phyloP scores from a whole-genome alignment of 2,329 filamentous ascomycete genomes.

The Penicillium sp. region DNA sequence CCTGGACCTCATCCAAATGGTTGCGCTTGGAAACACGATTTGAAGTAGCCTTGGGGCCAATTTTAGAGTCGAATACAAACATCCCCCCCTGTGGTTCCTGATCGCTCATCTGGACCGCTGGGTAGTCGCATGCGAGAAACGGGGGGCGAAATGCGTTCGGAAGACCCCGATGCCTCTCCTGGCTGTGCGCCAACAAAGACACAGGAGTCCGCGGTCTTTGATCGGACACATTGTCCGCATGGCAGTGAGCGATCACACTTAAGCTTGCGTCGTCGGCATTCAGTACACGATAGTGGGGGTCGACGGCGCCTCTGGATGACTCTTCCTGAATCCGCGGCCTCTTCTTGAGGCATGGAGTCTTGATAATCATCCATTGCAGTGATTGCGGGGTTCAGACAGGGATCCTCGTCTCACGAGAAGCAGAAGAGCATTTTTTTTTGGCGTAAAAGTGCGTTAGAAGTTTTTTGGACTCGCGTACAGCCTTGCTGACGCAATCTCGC shows the following conservation, averaged over 20 bases:
- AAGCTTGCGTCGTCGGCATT: conserved; percentile 74
- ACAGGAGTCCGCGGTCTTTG: conserved; percentile 56
- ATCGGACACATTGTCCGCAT: conserved; percentile 64
- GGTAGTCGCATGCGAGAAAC: conserved; percentile 17
- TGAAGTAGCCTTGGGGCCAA: conserved; percentile 25
- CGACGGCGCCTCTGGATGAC: conserved; percentile 56
- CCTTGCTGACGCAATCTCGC: conserved; percentile 6
- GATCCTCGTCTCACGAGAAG: neutral
- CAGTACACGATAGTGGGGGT: conserved; percentile 70
- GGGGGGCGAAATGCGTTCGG: conserved; percentile 24
- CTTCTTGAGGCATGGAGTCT: conserved; percentile 13
- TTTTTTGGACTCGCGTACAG: neutral
- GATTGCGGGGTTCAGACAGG: too few relatives aligned
- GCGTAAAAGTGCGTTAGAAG: neutral
- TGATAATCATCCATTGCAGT: conserved; percentile 16
- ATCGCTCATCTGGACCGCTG: conserved; percentile 14
- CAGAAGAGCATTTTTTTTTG: neutral
- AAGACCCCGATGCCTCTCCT: conserved; percentile 9
- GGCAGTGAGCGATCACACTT: conserved; percentile 76
- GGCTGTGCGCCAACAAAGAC: conserved; percentile 50
- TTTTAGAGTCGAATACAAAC: conserved; percentile 41
- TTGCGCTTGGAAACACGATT: conserved; percentile 32
- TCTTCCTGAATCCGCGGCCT: conserved; percentile 11
- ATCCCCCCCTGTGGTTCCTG: conserved; percentile 30
- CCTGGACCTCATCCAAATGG: conserved; percentile 35